Evolutionary conservation across 192 early-diverging fungal species (phyloP), one percentile per base, ranked within the genome.

Genomic region (Entomortierella lignicola): DNA sequence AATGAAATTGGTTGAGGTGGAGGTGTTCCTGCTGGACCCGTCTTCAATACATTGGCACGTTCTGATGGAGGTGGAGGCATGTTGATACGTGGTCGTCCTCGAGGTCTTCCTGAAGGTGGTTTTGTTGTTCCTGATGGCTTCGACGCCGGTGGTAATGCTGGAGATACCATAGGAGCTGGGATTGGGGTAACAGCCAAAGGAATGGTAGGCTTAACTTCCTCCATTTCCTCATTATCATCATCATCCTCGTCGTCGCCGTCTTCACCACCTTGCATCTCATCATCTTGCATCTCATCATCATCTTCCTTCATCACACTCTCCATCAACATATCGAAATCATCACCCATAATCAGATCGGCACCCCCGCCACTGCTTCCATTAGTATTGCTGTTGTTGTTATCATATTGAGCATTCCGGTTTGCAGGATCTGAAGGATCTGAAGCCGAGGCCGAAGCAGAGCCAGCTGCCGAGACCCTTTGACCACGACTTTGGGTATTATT

Each of bases 181-280:
- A 15, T 23, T 30, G 58, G 31, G 11, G 52, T 20, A 13, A 23
- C 23, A 18, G 53, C 32, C 2, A 51, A 12, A 18, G 73, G 59
- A n/a, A 67, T 55, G 15, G 50, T 44, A 2, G 72, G 72, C 4
- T 51, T 75, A 7, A 77, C 73, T 27, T 68, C 66, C 42, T 68
- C 63, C 61, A 79, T 61, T 42, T 79, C 75, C 50, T 79, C 74
- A 13, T 66, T 56, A 1, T 70, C 68, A 41, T 63, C 60, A 27
- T 63, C 65, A n/a, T 77, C 73, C 10, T 77, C 74, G 15, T 72
- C 71, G 29, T 57, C 63, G 6, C 60, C 71, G 1, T 65, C 62
- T 11, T 66, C 60, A 1, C 58, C 63, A 51, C 55, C 65, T 29
- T 63, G 34, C 17, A 51, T 41, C 8, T 68, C 61, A 4, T 53